These are phyloP conservation scores for Skeletonema marinoi DNA, from an alignment of 108 stramenopile genomes.

Conservation along the genomic window DNA sequence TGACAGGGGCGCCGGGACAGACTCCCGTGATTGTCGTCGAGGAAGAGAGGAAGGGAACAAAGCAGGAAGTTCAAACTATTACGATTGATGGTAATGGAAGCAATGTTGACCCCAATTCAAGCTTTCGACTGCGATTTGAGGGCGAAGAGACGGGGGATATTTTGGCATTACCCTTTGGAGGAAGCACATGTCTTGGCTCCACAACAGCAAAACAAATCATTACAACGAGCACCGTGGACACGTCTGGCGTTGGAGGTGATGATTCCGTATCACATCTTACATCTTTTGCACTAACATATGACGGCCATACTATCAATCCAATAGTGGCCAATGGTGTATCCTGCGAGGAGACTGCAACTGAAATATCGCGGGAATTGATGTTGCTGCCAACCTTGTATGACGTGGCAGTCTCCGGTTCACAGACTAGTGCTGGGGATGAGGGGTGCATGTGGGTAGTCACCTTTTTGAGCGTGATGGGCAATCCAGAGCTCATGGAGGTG, in stretches of 20 bases:
- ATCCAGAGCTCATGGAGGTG: slow-evolving; percentile 47
- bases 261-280: slow-evolving; percentile 64
- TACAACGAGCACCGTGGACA: slow-evolving; percentile 57
- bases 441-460: slow-evolving; percentile 71
- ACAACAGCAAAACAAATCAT: slow-evolving; percentile 62
- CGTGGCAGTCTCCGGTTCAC: slow-evolving; percentile 58
- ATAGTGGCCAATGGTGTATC: slow-evolving; percentile 53
- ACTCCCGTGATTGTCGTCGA: slow-evolving; percentile 49
- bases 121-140: slow-evolving; percentile 41
- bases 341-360: slow-evolving; percentile 56
- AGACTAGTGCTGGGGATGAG: slow-evolving; percentile 42
- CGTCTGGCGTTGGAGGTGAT: slow-evolving; percentile 55
- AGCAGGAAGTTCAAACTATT: slow-evolving; percentile 64
- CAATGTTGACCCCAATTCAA: slow-evolving; percentile 43
- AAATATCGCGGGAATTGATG: slow-evolving; percentile 58
- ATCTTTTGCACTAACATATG: slow-evolving; percentile 54
- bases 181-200: slow-evolving; percentile 49
- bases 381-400: slow-evolving; percentile 51
- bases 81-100: slow-evolving; percentile 39
- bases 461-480: slow-evolving; percentile 60
- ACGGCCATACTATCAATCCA: slow-evolving; percentile 51
- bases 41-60: slow-evolving; percentile 66
- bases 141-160: slow-evolving; percentile 46
- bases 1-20: slow-evolving; percentile 51
- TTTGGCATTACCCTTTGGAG: slow-evolving; percentile 37